phyloP scores from a whole-genome alignment of 2,329 filamentous ascomycete species.

The Escovopsis weberi region DNA sequence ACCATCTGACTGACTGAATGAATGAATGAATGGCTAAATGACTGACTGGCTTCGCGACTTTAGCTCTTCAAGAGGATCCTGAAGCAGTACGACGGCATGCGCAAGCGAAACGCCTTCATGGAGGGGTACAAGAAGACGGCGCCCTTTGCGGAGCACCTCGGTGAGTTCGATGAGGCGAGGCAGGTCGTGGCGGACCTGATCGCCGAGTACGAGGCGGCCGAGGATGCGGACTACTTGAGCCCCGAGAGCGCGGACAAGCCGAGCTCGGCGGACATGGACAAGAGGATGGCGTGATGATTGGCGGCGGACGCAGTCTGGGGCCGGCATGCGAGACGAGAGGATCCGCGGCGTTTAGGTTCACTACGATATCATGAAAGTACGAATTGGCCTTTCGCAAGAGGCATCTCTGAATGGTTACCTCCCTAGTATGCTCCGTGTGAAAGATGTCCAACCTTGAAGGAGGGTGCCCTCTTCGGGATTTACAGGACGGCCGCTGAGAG shows the following conservation, averaged over 20 bases:
- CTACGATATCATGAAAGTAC: background rate
- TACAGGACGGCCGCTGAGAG: background rate
- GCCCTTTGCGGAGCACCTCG: conserved; percentile 78
- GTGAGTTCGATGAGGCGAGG: conserved; percentile 89
- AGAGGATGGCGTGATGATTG: conserved; percentile 25
- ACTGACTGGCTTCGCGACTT: background rate
- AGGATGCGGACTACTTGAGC: conserved; percentile 78
- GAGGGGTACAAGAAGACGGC: conserved; percentile 94
- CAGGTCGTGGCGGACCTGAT: conserved; percentile 87
- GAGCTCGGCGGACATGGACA: conserved; percentile 38
- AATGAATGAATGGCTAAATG: background rate
- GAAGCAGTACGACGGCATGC: conserved; percentile 80
- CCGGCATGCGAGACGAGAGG: background rate
- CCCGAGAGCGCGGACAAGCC: conserved; percentile 45
- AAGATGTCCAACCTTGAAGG: background rate
- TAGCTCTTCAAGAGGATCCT: conserved; percentile 87
- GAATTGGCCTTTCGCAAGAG: background rate
- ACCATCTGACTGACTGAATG: background rate
- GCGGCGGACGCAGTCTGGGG: background rate
- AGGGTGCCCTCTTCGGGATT: background rate
- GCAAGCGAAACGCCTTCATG: conserved; percentile 93
- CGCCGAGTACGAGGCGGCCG: conserved; percentile 88
- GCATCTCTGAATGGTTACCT: background rate
- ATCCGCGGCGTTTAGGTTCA: background rate
- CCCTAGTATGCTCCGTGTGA: no score